phyloP scores from a whole-genome alignment of 352 stramenopile genomes.

The Sclerospora graminicola region DNA sequence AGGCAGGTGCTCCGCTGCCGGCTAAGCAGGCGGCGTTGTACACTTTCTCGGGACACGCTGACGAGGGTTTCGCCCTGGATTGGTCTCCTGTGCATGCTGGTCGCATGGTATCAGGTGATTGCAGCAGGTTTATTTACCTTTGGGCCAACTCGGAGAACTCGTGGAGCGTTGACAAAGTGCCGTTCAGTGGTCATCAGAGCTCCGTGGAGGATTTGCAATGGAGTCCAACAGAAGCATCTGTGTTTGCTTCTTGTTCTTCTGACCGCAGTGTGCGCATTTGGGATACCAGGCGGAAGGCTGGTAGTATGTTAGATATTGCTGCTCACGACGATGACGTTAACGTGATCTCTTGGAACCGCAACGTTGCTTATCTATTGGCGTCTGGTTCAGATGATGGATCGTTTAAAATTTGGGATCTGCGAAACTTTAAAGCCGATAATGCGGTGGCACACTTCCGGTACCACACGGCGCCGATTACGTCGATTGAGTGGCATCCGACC shows the following conservation, averaged over 20 bases:
- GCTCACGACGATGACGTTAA: constrained; percentile 97
- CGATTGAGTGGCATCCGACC: constrained; percentile 98
- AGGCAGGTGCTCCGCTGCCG: constrained; percentile 40
- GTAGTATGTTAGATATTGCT: constrained; percentile 90
- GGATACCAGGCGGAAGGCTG: constrained; percentile 90
- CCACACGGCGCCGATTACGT: constrained; percentile 95
- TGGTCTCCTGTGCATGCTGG: constrained; percentile 90
- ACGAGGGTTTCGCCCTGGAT: constrained; percentile 98
- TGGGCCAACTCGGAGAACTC: constrained; percentile 75
- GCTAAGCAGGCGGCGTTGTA: constrained; percentile 73
- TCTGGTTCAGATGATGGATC: constrained; percentile 96
- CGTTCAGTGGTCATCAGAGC: constrained; percentile 86
- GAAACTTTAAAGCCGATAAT: constrained; percentile 85
- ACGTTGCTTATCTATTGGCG: constrained; percentile 94
- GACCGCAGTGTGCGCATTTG: constrained; percentile 95
- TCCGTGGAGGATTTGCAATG: constrained; percentile 98
- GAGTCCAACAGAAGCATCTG: constrained; percentile 93
- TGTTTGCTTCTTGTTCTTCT: constrained; percentile 93
- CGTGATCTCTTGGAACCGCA: constrained; percentile 97
- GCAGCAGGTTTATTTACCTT: constrained; percentile 94
- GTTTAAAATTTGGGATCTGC: constrained; percentile 96
- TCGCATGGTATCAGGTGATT: constrained; percentile 93
- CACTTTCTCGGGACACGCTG: constrained; percentile 91
- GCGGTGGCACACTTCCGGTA: constrained; percentile 93
- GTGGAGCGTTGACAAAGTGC: constrained; percentile 85